Percentiles rank a stretch among this genome's conserved stretches.
Conservation (phyloP, 106 monocot genomes). For the Acorus calamus region DNA sequence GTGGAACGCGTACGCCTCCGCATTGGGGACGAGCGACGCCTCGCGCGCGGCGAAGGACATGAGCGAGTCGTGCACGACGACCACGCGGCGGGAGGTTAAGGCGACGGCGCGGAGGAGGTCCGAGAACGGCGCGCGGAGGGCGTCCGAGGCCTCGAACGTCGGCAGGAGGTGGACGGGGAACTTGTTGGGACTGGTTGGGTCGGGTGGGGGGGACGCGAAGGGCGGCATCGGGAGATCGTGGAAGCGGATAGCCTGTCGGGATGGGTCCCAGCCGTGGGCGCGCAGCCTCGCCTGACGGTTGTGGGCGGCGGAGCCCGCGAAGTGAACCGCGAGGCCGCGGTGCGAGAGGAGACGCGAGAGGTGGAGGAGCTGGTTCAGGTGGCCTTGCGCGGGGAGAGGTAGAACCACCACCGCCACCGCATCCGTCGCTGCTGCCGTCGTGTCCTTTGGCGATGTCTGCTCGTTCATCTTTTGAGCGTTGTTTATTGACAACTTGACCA, state of each 20-base stretch:
- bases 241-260: constrained; percentile 24
- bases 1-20: constrained; percentile 40
- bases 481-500: too few species aligned
- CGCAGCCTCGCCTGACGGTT: constrained; percentile 39
- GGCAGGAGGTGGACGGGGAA: constrained; percentile 49
- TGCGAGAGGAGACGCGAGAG: constrained; percentile 39
- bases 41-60: constrained; percentile 39
- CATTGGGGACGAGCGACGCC: constrained; percentile 26
- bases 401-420: constrained; percentile 37
- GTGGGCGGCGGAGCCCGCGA: constrained; percentile 38
- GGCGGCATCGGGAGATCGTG: constrained; percentile 29
- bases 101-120: constrained; percentile 45
- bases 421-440: not conserved
- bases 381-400: constrained; percentile 68
- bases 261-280: constrained; percentile 41
- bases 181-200: constrained; percentile 12
- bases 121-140: constrained; percentile 16
- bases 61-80: constrained; percentile 53
- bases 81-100: constrained; percentile 27
- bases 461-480: too few species aligned
- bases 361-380: constrained; percentile 79
- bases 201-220: constrained; percentile 20
- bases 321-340: constrained; percentile 34
- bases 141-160: constrained; percentile 10
- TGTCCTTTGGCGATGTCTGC: too few species aligned